Evolutionary conservation across 345 rosid species (phyloP), one percentile per base, ranked within the genome.

Genomic region (Euphorbia peplus): DNA sequence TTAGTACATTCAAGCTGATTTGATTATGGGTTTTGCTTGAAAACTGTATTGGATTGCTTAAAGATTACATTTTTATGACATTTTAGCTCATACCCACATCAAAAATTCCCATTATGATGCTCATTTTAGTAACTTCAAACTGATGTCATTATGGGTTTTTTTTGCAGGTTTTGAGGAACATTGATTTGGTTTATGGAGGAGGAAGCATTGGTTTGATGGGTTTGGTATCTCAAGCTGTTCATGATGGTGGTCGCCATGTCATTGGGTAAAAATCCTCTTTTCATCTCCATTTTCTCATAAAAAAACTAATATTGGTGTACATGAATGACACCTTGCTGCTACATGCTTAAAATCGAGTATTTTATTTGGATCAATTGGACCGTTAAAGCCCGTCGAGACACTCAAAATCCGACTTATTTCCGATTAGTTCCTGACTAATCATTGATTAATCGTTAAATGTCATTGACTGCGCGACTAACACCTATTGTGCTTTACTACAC

Each of bases 201-300:
- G 99, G 99, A 15, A 95, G 99, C 82, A 92, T 95, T 78, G 99
- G 99, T 64, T 85, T 95, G 76, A 95, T 95, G 99, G 99, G 99
- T 70, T 77, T 92, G 80, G 87, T 95, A 73, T 95, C 99, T 59
- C 98, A 95, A 83, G 97, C 98, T 69, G 99, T 95, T 86, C 98
- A 95, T 79, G 90, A 95, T 79, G 99, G 99, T 37, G 99, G 99
- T 80, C 90, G 99, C 81, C 99, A 92, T 87, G 99, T 95, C 70
- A 90, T 95, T 76, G 99, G 99, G 99, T 95, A 83, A 81, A 48
- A 51, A 5, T 24, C 24, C 48, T n/a, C 56, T 26, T 28, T 51
- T 48, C n/a, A n/a, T n/a, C n/a, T n/a, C n/a, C 16, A 46, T 2
- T 22, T 50, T 56, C 16, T 72, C 59, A 42, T 47, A 47, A 66